Evolutionary conservation across 768 basidiomycete species (phyloP).

Genomic region (Trametes maxima): DNA sequence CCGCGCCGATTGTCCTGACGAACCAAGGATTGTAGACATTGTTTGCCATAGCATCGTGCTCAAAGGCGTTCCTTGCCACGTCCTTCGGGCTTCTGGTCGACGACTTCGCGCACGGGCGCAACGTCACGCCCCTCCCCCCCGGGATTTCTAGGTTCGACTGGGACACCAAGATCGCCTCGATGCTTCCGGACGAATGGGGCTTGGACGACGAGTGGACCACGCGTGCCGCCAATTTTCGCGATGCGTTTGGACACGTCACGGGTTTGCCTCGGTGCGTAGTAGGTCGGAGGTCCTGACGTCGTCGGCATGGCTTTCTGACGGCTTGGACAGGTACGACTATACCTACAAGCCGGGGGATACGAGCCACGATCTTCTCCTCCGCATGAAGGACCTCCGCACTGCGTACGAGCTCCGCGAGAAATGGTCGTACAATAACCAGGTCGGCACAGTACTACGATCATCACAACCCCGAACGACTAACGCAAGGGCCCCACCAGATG

Average conservation of each 20-base stretch:
- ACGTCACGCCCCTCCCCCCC: conserved; percentile 29
- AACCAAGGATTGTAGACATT: conserved; percentile 27
- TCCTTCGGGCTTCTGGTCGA: conserved; percentile 37
- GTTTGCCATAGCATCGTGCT: conserved; percentile 36
- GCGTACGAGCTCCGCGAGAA: conserved; percentile 40
- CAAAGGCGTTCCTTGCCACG: conserved; percentile 34
- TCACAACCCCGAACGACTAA: not conserved
- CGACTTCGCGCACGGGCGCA: conserved; percentile 33
- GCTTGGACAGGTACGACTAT: conserved; percentile 37
- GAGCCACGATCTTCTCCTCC: conserved; percentile 25
- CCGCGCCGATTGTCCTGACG: not conserved
- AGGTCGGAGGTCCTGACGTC: too few relatives aligned
- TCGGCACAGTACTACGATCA: not conserved
- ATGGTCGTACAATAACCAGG: conserved; percentile 45
- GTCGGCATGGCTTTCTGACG: not conserved
- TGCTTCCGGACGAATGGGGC: conserved; percentile 45
- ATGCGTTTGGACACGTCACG: conserved; percentile 33
- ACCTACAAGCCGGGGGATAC: conserved; percentile 35
- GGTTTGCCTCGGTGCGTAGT: conserved; percentile 35
- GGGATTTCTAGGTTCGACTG: conserved; percentile 28
- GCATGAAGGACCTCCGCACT: conserved; percentile 35
- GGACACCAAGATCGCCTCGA: conserved; percentile 35
- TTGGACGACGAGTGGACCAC: conserved; percentile 46
- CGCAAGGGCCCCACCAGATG: conserved; percentile 35
- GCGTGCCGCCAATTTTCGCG: conserved; percentile 38